Base-by-base conservation (phyloP, 2,329 filamentous ascomycete genomes). In the Diplodia scrobiculata region DNA sequence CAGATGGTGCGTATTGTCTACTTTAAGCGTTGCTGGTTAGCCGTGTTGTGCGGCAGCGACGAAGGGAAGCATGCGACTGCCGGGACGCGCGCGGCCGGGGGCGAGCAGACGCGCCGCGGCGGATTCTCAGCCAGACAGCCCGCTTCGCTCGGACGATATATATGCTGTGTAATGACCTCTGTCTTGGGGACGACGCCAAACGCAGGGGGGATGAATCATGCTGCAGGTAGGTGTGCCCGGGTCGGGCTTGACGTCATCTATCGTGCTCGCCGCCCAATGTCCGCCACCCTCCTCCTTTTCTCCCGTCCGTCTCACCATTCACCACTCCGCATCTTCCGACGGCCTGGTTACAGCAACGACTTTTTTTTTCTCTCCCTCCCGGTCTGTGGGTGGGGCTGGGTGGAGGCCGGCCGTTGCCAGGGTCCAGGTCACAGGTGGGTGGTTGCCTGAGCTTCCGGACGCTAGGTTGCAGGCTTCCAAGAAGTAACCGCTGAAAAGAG, bases 171-270 rank as follows among this genome's bases (percentile, higher is more conserved):
- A 45, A 45, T 19, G 19, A n/a, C 13, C 6, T 17, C 19, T 45
- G 41, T 14, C 19, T 45, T 19, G 41, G 41, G 41, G 29, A 32
- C 29, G 41, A 45, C 41, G 41, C 41, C 19, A 45, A 19, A 19
- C 17, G 41, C 41, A 45, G 41, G 41, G 41, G 17, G 7, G n/a
- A 36, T 36, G 34, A 9, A 36, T 10, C 9, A 17, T 41, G 38
- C 14, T 51, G 19, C 48, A 51, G 41, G 14, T 47, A 17, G 19
- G 41, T 45, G 6, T 45, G 41, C 19, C 41, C 41, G 17, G 41
- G n/a, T 45, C 19, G 41, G 48, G 19, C 27, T 51, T 51, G 25
- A 51, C 48, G 48, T 51, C 48, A 51, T 51, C 19, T 51, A 51
- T 51, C 48, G 48, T 51, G 48, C 13, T 21, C 21, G 48, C 11